phyloP scores from a whole-genome alignment of 768 basidiomycete genomes.

The Clathrus columnatus region DNA sequence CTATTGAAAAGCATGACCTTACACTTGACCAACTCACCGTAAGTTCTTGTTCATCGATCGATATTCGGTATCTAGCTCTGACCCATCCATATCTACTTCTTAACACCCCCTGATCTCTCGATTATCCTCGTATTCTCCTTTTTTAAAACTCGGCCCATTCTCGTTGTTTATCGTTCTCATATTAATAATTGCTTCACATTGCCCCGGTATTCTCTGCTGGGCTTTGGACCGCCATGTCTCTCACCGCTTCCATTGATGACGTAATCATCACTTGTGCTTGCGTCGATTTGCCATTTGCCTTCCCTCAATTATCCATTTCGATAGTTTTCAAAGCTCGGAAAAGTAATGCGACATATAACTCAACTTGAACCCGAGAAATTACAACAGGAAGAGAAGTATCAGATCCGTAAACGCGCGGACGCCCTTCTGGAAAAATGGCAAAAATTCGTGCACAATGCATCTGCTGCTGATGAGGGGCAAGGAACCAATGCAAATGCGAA shows the following conservation, averaged over 20 bases:
- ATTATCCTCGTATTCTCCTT: slow-evolving; percentile 18
- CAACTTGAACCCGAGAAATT: slow-evolving; percentile 45
- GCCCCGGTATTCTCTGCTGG: slow-evolving; percentile 1
- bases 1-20: slow-evolving; percentile 72
- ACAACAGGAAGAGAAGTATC: slow-evolving; percentile 56
- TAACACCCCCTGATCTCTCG: not conserved
- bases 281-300: too few relatives aligned
- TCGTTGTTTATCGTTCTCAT: slow-evolving; percentile 23
- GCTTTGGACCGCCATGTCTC: too few relatives aligned
- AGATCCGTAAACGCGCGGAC: slow-evolving; percentile 62
- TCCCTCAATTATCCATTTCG: slow-evolving; percentile 8
- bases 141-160: not conserved
- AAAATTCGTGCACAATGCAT: slow-evolving; percentile 15
- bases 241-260: too few relatives aligned
- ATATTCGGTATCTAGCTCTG: not conserved
- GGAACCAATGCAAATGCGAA: not conserved
- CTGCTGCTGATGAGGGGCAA: not conserved
- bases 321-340: slow-evolving; percentile 80
- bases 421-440: slow-evolving; percentile 67
- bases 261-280: too few relatives aligned
- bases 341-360: slow-evolving; percentile 84
- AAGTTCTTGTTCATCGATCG: slow-evolving; percentile 17
- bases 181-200: slow-evolving; percentile 7
- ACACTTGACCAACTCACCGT: slow-evolving; percentile 67
- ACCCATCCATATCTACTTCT: not conserved